Evolutionary conservation across 352 stramenopile species (phyloP), one percentile per base, ranked within the genome.

Genomic region (Phytophthora europaea): DNA sequence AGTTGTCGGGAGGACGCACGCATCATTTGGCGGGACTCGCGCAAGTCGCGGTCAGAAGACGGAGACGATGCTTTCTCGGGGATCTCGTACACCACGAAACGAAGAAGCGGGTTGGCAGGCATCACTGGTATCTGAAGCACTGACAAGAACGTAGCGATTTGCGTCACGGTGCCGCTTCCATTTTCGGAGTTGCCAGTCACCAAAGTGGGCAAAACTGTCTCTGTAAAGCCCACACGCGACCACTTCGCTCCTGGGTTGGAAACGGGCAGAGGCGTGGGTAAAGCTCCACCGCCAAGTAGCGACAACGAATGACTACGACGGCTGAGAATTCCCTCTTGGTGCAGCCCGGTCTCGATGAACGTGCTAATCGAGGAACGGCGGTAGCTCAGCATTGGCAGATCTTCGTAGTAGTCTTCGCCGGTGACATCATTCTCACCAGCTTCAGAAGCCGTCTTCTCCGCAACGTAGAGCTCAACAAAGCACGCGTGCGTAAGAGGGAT

Each of bases 1-100:
- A 91, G 72, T 36, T 91, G 80, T 56, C 84, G 73, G 9, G 82
- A 88, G 43, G 76, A 89, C 43, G 81, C 70, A 53, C 76, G 76
- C 68, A 80, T 61, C 67, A 83, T 5, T 48, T 74, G 75, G 51
- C 67, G 60, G n/a, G 69, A 79, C 45, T 70, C 75, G 13, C 52
- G 65, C 9, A 67, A 5, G 18, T 82, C 76, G 16, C 48, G 54
- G 33, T 76, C 64, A 51, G 45, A 57, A 36, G 66, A 68, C 4
- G 78, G 75, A 8, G 69, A 65, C 1, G 79, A 79, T 9, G 63
- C 48, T 26, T 70, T 83, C 33, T 93, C 87, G n/a, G 78, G 78
- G n/a, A 94, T 78, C 64, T 94, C 85, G 67, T 96, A 94, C 43
- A 94, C 84, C 3, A 96, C 86, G 53, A 96, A 96, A 12, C 89